Evolutionary conservation across 352 stramenopile genomes (phyloP).

Genomic region (Aphanomyces cochlioides): DNA sequence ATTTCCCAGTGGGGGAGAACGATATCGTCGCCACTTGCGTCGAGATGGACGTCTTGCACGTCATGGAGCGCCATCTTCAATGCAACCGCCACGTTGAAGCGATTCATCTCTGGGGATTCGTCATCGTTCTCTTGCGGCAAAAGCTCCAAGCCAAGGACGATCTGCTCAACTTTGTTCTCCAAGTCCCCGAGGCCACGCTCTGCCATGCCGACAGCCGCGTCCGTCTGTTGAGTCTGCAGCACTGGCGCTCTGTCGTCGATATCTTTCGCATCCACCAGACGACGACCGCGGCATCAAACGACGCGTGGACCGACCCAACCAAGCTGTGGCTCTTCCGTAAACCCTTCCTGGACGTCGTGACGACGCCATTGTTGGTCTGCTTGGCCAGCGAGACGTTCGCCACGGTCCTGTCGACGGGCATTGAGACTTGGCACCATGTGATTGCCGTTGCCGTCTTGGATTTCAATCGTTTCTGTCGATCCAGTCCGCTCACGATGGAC

Average conservation of each 20-base stretch:
- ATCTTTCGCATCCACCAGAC: not conserved
- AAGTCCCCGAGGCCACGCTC: conserved; percentile 15
- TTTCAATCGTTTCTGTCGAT: conserved; percentile 7
- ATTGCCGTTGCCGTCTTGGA: conserved; percentile 5
- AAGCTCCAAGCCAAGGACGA: not conserved
- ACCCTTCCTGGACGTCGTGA: conserved; percentile 2
- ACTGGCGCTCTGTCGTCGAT: conserved; percentile 17
- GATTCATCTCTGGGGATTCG: conserved; percentile 24
- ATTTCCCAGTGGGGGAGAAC: not conserved
- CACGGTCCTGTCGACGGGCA: conserved; percentile 10
- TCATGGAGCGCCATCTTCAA: not conserved
- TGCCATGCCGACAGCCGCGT: conserved; percentile 5
- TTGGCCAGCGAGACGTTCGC: conserved; percentile 13
- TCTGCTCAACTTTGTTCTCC: conserved; percentile 6
- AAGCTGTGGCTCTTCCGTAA: conserved; percentile 8
- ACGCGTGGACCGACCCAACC: not conserved
- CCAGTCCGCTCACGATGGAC: not conserved
- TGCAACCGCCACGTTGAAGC: conserved; percentile 14
- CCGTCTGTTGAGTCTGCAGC: conserved; percentile 11
- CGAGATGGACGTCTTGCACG: conserved; percentile 1
- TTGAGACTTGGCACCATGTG: conserved; percentile 7
- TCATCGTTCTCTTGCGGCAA: conserved; percentile 11
- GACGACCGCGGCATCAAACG: not conserved
- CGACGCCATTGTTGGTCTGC: conserved; percentile 12
- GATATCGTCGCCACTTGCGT: conserved; percentile 4